Base-by-base conservation (phyloP, 345 rosid genomes). In the Gossypium herbaceum region DNA sequence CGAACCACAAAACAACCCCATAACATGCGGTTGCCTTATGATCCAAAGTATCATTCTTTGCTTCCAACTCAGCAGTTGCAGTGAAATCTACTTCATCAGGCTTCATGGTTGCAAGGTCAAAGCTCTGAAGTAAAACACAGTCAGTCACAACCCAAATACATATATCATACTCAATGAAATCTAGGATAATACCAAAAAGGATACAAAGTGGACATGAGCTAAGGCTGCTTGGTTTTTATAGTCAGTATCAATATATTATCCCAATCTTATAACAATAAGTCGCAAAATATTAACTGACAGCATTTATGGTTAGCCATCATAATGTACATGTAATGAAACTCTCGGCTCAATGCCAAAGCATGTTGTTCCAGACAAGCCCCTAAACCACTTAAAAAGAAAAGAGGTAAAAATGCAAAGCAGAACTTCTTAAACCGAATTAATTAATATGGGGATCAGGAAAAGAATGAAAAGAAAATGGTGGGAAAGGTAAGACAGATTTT, bases 71-170 rank as follows among this genome's bases (percentile, higher is more conserved):
- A 2, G 44, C 66, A 27, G 20, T 61, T 0, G 44, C 44, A 0
- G 99, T 95, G 81, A 93, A 95, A 85, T 95, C 99, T 79, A 95
- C 98, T 69, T 93, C 98, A 57, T 86, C 90, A 0, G 90, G 86
- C 80, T 90, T 90, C 99, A 93, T 91, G 19, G 89, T 89, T 34
- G 90, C 86, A 75, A 93, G 81, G 75, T 95, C 96, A 75, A 95
- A 95, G 60, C 82, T 60, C 99, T 95, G 84, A 79, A 82, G 82
- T 59, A 72, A 73, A 74, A 71, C 65, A 60, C 58, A 58, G 5
- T 58, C 39, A 11, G 73, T 52, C 75, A 57, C 54, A 57, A 58
- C n/a, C 19, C 66, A 43, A 20, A 43, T 27, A 27, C 56, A 27
- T 27, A 51, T 20, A 69, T 16, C 11, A 51, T 69, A 51, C 59